Base-by-base conservation (phyloP, 1,284 basidiomycete species). In the Cryptococcus sp. region DNA sequence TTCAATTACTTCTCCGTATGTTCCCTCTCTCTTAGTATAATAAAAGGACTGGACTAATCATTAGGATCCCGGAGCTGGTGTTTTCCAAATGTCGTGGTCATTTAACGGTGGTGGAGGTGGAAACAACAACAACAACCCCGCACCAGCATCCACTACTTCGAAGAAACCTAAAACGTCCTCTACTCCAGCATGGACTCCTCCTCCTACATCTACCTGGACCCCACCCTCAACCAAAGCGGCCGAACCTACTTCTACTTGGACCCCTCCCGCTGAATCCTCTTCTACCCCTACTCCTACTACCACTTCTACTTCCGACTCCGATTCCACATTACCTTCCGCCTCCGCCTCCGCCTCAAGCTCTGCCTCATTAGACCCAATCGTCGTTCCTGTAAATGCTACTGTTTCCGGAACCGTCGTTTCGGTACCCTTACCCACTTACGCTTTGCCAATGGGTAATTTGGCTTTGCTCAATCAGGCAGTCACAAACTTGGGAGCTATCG, bases 21-120 rank as follows among this genome's bases (percentile, higher is more conserved):
- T 53, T 19, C 18, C 11, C 62, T 64, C 7, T 52, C 63, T 48
- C 54, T 59, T 52, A 47, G 53, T 44, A 40, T 40, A 28, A 10
- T 61, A 58, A 56, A 36, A 45, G n/a, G 10, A n/a, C 19, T 5
- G 46, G 34, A 34, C 28, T 23, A 43, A 50, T 46, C 31, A 74
- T 74, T 85, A 87, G 54, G 80, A 59, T 62, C 45, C 63, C 48
- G 52, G 58, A 43, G 51, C 54, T 0, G 88, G 87, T 53, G 77
- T 83, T 19, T 58, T 89, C 46, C 75, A 75, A 48, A 83, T 83
- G 50, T 61, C 66, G n/a, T 88, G 85, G 86, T 73, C 58, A 58
- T 82, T 76, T 71, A 72, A 73, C 48, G 75, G 70, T 50, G 78
- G 70, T n/a, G 64, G 56, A 41, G 48, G 48, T 1, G 43, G 4